These are phyloP conservation scores for Pterocarpus macrocarpus DNA, from an alignment of 306 rosid genomes.

Conservation along the genomic window DNA sequence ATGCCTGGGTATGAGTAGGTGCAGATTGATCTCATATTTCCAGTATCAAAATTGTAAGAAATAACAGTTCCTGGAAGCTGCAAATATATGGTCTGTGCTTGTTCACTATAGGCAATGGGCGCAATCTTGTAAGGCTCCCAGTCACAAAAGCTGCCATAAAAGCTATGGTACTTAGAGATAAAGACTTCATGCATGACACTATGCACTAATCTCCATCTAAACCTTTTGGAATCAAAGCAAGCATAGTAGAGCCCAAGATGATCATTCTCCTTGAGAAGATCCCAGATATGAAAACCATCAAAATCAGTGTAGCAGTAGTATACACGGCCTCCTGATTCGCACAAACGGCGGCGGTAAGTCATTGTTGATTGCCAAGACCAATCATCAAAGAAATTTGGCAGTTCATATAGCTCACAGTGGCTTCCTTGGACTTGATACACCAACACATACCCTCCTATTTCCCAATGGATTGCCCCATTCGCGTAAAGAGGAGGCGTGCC, in stretches of 20 bases:
- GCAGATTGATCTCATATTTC: slow-evolving; percentile 30
- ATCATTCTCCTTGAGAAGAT: slow-evolving; percentile 46
- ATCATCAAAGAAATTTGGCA: slow-evolving; percentile 45
- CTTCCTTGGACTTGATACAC: slow-evolving; percentile 33
- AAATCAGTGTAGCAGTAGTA: slow-evolving; percentile 58
- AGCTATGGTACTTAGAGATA: not conserved
- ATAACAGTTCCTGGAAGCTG: slow-evolving; percentile 52
- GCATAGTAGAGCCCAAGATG: not conserved
- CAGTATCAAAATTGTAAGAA: slow-evolving; percentile 41
- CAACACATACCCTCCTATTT: slow-evolving; percentile 50
- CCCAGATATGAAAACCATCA: slow-evolving; percentile 54
- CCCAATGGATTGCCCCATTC: slow-evolving; percentile 54
- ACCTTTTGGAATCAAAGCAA: slow-evolving; percentile 41
- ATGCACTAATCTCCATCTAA: slow-evolving; percentile 49
- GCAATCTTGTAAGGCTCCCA: slow-evolving; percentile 52
- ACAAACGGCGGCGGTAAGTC: slow-evolving; percentile 45
- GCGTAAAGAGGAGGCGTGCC: slow-evolving; percentile 42
- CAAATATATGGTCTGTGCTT: slow-evolving; percentile 43
- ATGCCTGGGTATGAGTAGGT: slow-evolving; percentile 37
- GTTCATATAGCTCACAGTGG: slow-evolving; percentile 27
- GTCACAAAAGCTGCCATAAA: not conserved
- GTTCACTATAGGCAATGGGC: slow-evolving; percentile 44
- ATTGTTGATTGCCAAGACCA: slow-evolving; percentile 50
- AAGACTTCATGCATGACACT: slow-evolving; percentile 33
- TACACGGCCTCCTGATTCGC: slow-evolving; percentile 47